These are phyloP conservation scores for Gardenia jasminoides DNA, from an alignment of 257 asterid genomes.

Conservation along the genomic window DNA sequence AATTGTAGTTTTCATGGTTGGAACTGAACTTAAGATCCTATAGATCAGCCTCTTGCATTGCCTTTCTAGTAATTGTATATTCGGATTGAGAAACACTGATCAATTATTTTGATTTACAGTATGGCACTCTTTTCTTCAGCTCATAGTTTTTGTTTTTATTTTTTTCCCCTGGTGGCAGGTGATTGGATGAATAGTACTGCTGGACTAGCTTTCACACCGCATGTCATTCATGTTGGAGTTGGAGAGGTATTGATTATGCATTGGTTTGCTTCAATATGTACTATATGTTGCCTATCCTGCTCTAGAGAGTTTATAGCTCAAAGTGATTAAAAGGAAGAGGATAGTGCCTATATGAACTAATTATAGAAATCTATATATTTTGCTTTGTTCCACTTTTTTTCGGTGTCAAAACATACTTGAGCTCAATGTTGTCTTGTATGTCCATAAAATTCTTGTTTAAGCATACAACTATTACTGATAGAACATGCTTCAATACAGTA, in stretches of 20 bases:
- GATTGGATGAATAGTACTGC: conserved; percentile 99
- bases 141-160: conserved; percentile 5
- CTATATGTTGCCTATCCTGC: background rate
- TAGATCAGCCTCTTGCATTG: background rate
- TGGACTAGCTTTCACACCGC: conserved; percentile 95
- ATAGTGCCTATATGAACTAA: background rate
- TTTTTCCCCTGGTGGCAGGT: conserved; percentile 36
- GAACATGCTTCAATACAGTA: background rate
- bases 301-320: background rate
- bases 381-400: background rate
- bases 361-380: background rate
- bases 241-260: conserved; percentile 63
- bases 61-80: background rate
- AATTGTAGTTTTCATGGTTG: background rate
- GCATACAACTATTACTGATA: background rate
- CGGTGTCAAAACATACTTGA: background rate
- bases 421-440: background rate
- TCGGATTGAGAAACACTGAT: background rate
- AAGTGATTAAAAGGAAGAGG: background rate
- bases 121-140: background rate
- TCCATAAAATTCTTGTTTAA: background rate
- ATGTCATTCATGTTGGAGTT: conserved; percentile 57
- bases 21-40: background rate
- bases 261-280: background rate
- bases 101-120: background rate